phyloP scores from a whole-genome alignment of 2,329 filamentous ascomycete genomes.

The Paecilomyces niveus region DNA sequence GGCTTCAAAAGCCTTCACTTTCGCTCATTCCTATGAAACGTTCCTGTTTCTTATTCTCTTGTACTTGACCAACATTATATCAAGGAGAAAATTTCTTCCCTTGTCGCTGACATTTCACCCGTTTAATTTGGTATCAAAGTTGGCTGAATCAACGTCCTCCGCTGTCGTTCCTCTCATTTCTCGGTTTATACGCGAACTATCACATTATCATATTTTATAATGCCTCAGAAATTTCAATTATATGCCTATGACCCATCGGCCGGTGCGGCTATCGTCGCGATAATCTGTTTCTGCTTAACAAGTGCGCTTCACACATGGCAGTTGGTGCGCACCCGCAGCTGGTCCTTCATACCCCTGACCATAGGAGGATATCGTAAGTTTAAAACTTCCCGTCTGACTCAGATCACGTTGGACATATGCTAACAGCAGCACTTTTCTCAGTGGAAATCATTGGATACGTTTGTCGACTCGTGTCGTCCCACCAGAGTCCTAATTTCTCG shows the following conservation, averaged over 20 bases:
- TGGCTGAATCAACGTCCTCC: too few relatives aligned
- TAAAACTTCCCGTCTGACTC: neutral
- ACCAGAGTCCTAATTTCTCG: slow-evolving; percentile 36
- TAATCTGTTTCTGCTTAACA: slow-evolving; percentile 26
- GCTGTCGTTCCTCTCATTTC: too few relatives aligned
- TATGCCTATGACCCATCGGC: neutral
- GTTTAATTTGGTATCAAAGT: too few relatives aligned
- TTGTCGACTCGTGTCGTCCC: slow-evolving; percentile 35
- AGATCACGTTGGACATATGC: too few relatives aligned
- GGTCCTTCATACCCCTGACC: slow-evolving; percentile 31
- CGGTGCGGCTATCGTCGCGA: neutral
- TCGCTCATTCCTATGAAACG: neutral
- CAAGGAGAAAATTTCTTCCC: neutral
- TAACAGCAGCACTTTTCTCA: slow-evolving; percentile 11
- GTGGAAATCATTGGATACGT: slow-evolving; percentile 46
- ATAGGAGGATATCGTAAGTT: slow-evolving; percentile 4
- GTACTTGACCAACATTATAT: neutral
- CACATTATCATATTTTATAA: neutral
- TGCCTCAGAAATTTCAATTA: neutral
- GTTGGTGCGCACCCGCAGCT: slow-evolving; percentile 35
- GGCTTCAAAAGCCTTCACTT: neutral
- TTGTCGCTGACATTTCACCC: neutral
- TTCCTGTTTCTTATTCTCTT: too few relatives aligned
- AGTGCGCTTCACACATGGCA: slow-evolving; percentile 33
- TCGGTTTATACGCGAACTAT: neutral